These are phyloP conservation scores for Alternaria ethzedia DNA, from an alignment of 2,329 filamentous ascomycete species.

Conservation along the genomic window DNA sequence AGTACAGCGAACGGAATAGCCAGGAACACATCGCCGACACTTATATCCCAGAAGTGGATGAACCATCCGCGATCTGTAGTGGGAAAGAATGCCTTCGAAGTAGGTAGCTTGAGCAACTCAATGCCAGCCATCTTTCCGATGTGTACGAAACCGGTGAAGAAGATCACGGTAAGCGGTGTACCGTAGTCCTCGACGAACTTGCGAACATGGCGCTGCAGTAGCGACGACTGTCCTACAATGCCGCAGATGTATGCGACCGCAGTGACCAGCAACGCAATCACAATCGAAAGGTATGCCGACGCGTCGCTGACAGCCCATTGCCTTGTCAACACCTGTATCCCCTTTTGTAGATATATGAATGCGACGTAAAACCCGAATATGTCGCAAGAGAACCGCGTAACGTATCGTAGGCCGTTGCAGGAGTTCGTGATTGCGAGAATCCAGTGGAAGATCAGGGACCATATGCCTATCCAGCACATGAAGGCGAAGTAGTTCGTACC, in stretches of 20 bases:
- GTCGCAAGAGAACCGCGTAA: conserved; percentile 90
- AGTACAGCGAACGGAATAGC: conserved; percentile 87
- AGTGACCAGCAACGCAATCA: conserved; percentile 78
- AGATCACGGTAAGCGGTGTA: conserved; percentile 70
- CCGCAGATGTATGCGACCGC: conserved; percentile 77
- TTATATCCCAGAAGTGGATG: conserved; percentile 80
- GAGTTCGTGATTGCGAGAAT: conserved; percentile 82
- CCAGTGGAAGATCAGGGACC: conserved; percentile 86
- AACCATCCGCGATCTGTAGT: conserved; percentile 78
- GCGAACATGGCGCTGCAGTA: conserved; percentile 77
- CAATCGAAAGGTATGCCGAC: conserved; percentile 78
- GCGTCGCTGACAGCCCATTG: conserved; percentile 68
- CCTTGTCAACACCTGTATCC: conserved; percentile 80
- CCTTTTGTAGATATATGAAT: conserved; percentile 90
- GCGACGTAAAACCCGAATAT: conserved; percentile 95
- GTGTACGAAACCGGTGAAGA: conserved; percentile 90
- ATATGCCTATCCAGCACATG: conserved; percentile 91
- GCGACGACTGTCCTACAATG: conserved; percentile 70
- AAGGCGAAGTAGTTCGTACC: conserved; percentile 85
- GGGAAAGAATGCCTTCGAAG: conserved; percentile 77
- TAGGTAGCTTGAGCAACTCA: conserved; percentile 74
- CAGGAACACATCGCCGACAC: conserved; percentile 75
- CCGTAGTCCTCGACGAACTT: conserved; percentile 91
- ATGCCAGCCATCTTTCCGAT: conserved; percentile 81
- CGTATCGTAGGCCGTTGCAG: conserved; percentile 86